These are phyloP conservation scores for Epicoccum sorghinum DNA, from an alignment of 2,329 filamentous ascomycete species.

Conservation along the genomic window DNA sequence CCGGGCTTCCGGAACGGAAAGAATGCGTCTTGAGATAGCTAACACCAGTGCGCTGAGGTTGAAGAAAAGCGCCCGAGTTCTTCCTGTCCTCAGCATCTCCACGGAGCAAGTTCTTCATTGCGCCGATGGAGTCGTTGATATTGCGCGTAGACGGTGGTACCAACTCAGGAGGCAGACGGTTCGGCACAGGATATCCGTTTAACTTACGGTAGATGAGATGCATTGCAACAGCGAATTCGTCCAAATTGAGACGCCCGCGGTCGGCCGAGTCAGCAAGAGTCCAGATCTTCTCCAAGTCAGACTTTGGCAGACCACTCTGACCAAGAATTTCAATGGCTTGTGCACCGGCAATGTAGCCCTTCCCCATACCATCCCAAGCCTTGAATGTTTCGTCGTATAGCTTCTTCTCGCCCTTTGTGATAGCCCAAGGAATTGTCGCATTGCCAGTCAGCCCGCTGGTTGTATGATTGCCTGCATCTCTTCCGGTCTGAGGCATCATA, in stretches of 20 bases:
- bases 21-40: conserved; percentile 97
- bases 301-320: conserved; percentile 90
- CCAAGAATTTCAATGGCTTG: conserved; percentile 97
- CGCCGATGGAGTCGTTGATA: conserved; percentile 88
- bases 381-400: conserved; percentile 94
- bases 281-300: conserved; percentile 91
- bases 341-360: conserved; percentile 88
- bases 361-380: conserved; percentile 93
- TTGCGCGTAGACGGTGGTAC: conserved; percentile 94
- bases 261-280: conserved; percentile 93
- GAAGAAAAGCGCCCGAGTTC: conserved; percentile 83
- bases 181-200: conserved; percentile 92
- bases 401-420: conserved; percentile 98
- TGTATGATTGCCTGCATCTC: conserved; percentile 79
- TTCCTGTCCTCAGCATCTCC: conserved; percentile 90
- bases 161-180: conserved; percentile 85
- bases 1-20: conserved; percentile 71
- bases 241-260: conserved; percentile 90
- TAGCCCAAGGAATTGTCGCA: conserved; percentile 96
- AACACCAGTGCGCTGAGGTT: conserved; percentile 96
- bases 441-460: conserved; percentile 89
- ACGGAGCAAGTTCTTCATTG: conserved; percentile 86
- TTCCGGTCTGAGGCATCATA: conserved; percentile 96
- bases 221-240: conserved; percentile 98
- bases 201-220: conserved; percentile 97